Evolutionary conservation across 306 rosid species (phyloP).

Genomic region (Cicer yamashitae): DNA sequence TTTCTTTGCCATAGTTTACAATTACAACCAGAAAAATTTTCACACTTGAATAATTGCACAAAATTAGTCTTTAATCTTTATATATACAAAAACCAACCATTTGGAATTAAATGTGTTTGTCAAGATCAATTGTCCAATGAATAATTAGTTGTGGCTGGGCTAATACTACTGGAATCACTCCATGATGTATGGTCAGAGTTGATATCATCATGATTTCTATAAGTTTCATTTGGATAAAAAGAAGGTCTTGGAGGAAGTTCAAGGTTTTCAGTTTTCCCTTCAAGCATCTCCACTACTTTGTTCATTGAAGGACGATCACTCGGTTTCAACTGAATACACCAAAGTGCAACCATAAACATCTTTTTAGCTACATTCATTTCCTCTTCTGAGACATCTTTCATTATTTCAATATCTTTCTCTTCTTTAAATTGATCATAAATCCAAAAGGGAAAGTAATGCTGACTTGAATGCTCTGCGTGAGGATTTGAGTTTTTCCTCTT

Average conservation of each 20-base stretch:
- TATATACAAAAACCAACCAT: neutral
- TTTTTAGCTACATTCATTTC: neutral
- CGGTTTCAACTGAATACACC: slow-evolving; percentile 30
- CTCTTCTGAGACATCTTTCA: neutral
- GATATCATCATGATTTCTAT: neutral
- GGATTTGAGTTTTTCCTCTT: neutral
- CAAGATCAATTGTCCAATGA: neutral
- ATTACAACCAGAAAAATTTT: neutral
- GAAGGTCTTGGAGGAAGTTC: slow-evolving; percentile 29
- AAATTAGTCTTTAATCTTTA: neutral
- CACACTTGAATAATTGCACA: neutral
- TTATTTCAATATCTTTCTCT: slow-evolving; percentile 8
- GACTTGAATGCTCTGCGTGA: slow-evolving; percentile 8
- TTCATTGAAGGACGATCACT: slow-evolving; percentile 24
- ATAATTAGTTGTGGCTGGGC: neutral
- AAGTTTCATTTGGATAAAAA: slow-evolving; percentile 22
- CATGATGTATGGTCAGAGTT: slow-evolving; percentile 1
- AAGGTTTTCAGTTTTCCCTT: slow-evolving; percentile 12
- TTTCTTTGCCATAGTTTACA: too few species aligned
- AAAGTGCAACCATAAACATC: slow-evolving; percentile 16
- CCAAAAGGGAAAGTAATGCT: slow-evolving; percentile 25
- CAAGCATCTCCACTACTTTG: slow-evolving; percentile 20
- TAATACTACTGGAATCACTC: slow-evolving; percentile 1
- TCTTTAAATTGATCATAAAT: slow-evolving; percentile 7
- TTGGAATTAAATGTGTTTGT: neutral